Conservation (phyloP, 495 filamentous ascomycete genomes). For the Neurospora pannonica region DNA sequence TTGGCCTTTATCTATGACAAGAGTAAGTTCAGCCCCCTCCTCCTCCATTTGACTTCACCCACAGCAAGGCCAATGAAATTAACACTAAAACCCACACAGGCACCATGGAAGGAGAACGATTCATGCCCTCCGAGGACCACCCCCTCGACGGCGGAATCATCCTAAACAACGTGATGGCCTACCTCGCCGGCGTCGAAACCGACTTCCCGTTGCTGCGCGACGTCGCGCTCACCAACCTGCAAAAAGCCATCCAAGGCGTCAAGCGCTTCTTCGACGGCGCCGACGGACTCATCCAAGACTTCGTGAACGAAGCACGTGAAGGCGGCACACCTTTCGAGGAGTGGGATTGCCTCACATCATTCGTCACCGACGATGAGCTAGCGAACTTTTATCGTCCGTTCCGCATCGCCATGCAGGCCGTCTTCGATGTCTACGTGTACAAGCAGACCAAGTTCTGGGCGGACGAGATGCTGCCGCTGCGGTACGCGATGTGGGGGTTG, state of each 20-base stretch:
- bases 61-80: not conserved
- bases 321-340: not conserved
- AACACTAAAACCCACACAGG: not conserved
- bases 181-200: not conserved
- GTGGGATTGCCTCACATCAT: not conserved
- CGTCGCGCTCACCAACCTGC: not conserved
- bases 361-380: not conserved
- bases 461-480: not conserved
- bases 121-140: not conserved
- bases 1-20: constrained; percentile 19
- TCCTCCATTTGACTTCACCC: not conserved
- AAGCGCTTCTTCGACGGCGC: not conserved
- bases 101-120: not conserved
- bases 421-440: not conserved
- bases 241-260: not conserved
- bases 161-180: not conserved
- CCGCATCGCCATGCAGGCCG: not conserved
- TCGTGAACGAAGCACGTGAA: not conserved
- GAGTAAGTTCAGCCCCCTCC: not conserved
- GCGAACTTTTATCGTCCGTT: not conserved
- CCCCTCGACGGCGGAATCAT: constrained; percentile 4
- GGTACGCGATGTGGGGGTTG: not conserved
- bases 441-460: not conserved
- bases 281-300: not conserved
- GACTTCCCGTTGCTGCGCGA: not conserved